Evolutionary conservation across 129 eudicot genomes (phyloP).

Genomic region (Erigeron canadensis): DNA sequence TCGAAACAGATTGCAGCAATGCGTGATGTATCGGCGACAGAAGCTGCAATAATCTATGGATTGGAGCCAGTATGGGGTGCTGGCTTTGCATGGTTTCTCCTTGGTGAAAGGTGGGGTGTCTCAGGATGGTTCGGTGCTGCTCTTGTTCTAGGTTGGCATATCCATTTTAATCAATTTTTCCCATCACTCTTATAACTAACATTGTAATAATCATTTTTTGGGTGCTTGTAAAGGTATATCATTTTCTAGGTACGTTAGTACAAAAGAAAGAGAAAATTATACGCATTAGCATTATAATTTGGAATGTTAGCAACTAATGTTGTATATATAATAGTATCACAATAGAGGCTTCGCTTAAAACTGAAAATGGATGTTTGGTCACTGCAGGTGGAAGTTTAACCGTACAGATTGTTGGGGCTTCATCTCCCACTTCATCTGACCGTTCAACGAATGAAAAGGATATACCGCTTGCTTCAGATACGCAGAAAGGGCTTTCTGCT

Average conservation of each 20-base stretch:
- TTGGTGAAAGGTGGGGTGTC: constrained; percentile 89
- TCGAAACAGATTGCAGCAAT: constrained; percentile 73
- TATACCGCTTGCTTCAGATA: constrained; percentile 35
- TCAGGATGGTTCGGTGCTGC: constrained; percentile 91
- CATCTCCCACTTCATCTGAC: constrained; percentile 36
- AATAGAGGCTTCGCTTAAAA: background rate
- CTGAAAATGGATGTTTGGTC: constrained; percentile 1
- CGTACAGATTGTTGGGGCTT: constrained; percentile 79
- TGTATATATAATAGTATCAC: background rate
- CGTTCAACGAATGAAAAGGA: constrained; percentile 26
- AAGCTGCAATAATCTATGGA: constrained; percentile 78
- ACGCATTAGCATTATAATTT: background rate
- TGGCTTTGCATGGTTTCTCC: constrained; percentile 93
- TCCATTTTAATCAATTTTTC: background rate
- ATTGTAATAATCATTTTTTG: background rate
- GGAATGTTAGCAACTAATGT: background rate
- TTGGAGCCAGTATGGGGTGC: constrained; percentile 98
- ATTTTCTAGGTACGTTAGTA: background rate
- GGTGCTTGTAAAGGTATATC: background rate
- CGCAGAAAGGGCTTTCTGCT: constrained; percentile 39
- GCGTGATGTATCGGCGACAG: constrained; percentile 82
- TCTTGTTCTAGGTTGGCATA: constrained; percentile 63
- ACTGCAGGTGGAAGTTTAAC: constrained; percentile 72
- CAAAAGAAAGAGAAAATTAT: background rate
- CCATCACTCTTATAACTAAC: background rate